Evolutionary conservation across 2,329 filamentous ascomycete genomes (phyloP).

Genomic region (Penicillium polonicum): DNA sequence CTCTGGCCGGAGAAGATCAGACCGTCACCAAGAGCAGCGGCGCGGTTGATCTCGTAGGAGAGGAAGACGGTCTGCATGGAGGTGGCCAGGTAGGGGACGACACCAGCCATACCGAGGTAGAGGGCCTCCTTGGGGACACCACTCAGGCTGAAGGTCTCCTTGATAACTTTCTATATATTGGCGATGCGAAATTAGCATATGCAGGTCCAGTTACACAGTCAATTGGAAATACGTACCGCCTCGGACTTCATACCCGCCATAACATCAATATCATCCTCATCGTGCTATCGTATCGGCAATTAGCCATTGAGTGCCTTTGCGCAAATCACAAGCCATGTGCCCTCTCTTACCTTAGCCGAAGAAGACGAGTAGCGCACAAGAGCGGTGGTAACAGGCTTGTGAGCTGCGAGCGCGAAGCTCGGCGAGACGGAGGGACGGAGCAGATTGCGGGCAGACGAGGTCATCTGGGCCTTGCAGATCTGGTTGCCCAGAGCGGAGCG

Average conservation of each 20-base stretch:
- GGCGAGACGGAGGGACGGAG: slow-evolving; percentile 37
- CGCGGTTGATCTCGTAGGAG: slow-evolving; percentile 76
- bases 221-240: slow-evolving; percentile 53
- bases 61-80: slow-evolving; percentile 80
- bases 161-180: slow-evolving; percentile 57
- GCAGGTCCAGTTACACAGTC: not conserved
- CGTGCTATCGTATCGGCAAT: slow-evolving; percentile 32
- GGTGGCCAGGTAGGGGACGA: slow-evolving; percentile 81
- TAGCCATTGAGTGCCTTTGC: slow-evolving; percentile 48
- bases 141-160: slow-evolving; percentile 65
- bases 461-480: slow-evolving; percentile 47
- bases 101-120: slow-evolving; percentile 70
- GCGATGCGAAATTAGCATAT: slow-evolving; percentile 1
- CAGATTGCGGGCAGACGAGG: slow-evolving; percentile 41
- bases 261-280: slow-evolving; percentile 43
- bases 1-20: slow-evolving; percentile 68
- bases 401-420: slow-evolving; percentile 44
- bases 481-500: slow-evolving; percentile 43
- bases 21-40: slow-evolving; percentile 59
- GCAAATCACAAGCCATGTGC: not conserved
- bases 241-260: slow-evolving; percentile 54
- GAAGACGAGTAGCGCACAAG: slow-evolving; percentile 51
- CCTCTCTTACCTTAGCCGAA: slow-evolving; percentile 48
- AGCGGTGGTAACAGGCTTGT: slow-evolving; percentile 48
- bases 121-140: slow-evolving; percentile 67